Evolutionary conservation across 2,329 filamentous ascomycete genomes (phyloP), one percentile per base, ranked within the genome.

Genomic region (Hirsutella thompsonii): DNA sequence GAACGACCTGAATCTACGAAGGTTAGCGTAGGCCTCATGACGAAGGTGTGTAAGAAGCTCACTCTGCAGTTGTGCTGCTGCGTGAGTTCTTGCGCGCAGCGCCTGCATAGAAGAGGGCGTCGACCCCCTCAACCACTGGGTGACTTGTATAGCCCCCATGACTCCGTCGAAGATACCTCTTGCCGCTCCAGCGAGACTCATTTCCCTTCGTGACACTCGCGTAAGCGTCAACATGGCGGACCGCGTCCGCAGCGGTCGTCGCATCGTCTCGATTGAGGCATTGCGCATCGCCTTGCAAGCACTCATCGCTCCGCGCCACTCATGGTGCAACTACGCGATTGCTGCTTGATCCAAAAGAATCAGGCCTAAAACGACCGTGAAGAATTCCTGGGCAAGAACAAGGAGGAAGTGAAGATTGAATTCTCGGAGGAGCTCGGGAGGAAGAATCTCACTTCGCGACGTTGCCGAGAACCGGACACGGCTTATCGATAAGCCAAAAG

Each of bases 261-360:
- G 28, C 37, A 39, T 20, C 23, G n/a, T 35, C 38, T 41, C 39
- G 33, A 30, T 29, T 42, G 43, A 44, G 38, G 41, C 29, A 41
- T 42, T 39, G 40, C 51, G 46, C 49, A 51, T 44, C 40, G 44
- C 44, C 39, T 37, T 48, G 42, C 37, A 43, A 38, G 35, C 20
- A 18, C 37, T 51, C 51, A 53, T 53, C 38, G 43, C 44, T 37
- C 19, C 40, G 20, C 29, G 38, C 42, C n/a, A 28, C 19, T 38
- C 47, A 51, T 50, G 26, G 21, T 47, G 39, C 23, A 11, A 26
- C 13, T 36, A 5, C n/a, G 30, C 19, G 5, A 11, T 23, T 26
- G 23, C 6, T 26, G 11, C 23, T 26, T 26, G 23, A 26, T 26
- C 11, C 23, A 11, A 26, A 6, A 6, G 23, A 11, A 26, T 11